Percentiles rank a stretch among this genome's conserved stretches.
These are phyloP conservation scores for Microsporum ferrugineum DNA, from an alignment of 2,329 filamentous ascomycete species.

Conservation along the genomic window DNA sequence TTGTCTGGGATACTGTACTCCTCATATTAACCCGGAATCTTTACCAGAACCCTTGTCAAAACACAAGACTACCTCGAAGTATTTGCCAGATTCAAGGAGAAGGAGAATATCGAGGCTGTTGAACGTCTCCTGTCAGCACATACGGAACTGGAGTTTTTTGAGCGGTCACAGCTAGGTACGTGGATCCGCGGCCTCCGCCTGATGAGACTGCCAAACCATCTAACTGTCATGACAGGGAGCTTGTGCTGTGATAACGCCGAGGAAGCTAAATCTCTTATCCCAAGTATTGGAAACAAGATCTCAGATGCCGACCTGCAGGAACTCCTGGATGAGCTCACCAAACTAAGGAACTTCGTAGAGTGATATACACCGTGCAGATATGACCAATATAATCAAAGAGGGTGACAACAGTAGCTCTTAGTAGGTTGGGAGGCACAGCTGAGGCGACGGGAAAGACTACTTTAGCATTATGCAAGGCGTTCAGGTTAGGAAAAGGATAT, in stretches of 20 bases:
- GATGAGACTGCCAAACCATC: not conserved
- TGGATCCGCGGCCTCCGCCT: slow-evolving; percentile 7
- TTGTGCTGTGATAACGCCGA: slow-evolving; percentile 86
- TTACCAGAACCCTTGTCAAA: slow-evolving; percentile 58
- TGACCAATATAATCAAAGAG: not conserved
- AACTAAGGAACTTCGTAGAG: slow-evolving; percentile 49
- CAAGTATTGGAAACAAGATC: slow-evolving; percentile 79
- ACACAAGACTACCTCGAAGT: slow-evolving; percentile 87
- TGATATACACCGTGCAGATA: slow-evolving; percentile 11
- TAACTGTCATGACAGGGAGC: slow-evolving; percentile 49
- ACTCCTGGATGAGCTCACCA: slow-evolving; percentile 80
- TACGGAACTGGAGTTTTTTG: slow-evolving; percentile 72
- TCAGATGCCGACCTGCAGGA: slow-evolving; percentile 78
- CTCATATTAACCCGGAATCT: not conserved
- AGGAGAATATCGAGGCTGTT: slow-evolving; percentile 89
- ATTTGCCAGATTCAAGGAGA: slow-evolving; percentile 91
- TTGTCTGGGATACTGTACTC: not conserved
- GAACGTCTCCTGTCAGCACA: slow-evolving; percentile 73
- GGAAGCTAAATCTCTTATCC: slow-evolving; percentile 92
- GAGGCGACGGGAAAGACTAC: not conserved
- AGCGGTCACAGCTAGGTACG: slow-evolving; percentile 80
- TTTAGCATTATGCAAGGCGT: not conserved
- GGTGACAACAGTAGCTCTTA: not conserved
- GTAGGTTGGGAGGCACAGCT: not conserved
- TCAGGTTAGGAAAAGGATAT: not conserved